Evolutionary conservation across 257 asterid genomes (phyloP).

Genomic region (Nicotiana obtusifolia): DNA sequence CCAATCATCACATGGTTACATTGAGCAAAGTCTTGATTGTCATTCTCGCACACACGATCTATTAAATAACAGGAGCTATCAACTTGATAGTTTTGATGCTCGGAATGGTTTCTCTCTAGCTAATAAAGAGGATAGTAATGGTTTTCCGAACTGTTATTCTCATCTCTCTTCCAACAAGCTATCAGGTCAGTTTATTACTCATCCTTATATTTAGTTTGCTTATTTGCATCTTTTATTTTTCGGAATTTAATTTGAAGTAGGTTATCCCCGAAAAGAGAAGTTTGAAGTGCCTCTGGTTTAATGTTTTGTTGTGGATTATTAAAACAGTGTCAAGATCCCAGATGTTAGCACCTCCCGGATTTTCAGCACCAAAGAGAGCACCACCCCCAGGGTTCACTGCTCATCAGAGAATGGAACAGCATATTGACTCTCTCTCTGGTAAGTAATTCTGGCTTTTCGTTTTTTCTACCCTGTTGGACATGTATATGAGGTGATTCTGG

Average conservation of each 20-base stretch:
- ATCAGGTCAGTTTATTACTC: constrained; percentile 39
- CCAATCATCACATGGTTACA: constrained; percentile 35
- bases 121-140: constrained; percentile 45
- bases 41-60: constrained; percentile 37
- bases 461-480: not conserved
- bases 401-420: constrained; percentile 55
- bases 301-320: constrained; percentile 13
- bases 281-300: not conserved
- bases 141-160: constrained; percentile 3
- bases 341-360: constrained; percentile 94
- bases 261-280: not conserved
- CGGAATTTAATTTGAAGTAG: not conserved
- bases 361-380: constrained; percentile 61
- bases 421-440: constrained; percentile 48
- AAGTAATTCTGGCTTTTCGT: constrained; percentile 17
- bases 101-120: constrained; percentile 34
- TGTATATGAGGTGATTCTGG: not conserved
- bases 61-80: constrained; percentile 35
- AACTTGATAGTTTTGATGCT: constrained; percentile 38
- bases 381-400: constrained; percentile 93
- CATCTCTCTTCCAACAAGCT: constrained; percentile 36
- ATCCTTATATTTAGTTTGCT: not conserved
- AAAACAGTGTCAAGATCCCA: constrained; percentile 76
- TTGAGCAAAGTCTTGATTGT: constrained; percentile 41
- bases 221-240: not conserved